These are phyloP conservation scores for Chlorophyllum brunneum DNA, from an alignment of 768 basidiomycete species.

Conservation along the genomic window DNA sequence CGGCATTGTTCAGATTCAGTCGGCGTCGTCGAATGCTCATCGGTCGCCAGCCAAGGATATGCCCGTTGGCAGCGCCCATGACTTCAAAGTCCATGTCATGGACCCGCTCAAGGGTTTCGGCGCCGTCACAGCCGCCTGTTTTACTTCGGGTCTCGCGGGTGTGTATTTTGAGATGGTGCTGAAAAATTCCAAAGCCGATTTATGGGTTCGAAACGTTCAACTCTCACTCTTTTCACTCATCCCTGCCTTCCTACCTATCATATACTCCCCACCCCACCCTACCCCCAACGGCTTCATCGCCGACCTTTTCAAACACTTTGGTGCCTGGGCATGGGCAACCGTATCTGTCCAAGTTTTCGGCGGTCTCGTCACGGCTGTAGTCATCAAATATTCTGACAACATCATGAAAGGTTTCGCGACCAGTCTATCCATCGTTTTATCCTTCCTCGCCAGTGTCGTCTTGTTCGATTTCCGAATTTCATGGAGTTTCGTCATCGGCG, in stretches of 20 bases:
- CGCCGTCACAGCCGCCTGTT: slow-evolving; percentile 87
- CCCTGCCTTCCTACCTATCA: slow-evolving; percentile 81
- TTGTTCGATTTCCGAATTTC: slow-evolving; percentile 92
- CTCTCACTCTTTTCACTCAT: slow-evolving; percentile 91
- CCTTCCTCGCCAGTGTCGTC: slow-evolving; percentile 89
- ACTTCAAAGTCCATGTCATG: slow-evolving; percentile 74
- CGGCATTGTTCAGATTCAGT: slow-evolving; percentile 92
- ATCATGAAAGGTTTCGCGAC: slow-evolving; percentile 98
- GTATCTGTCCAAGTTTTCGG: slow-evolving; percentile 89
- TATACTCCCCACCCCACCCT: slow-evolving; percentile 44
- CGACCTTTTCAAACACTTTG: slow-evolving; percentile 82
- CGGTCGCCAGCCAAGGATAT: slow-evolving; percentile 21
- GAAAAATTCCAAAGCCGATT: slow-evolving; percentile 82
- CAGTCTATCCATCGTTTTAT: slow-evolving; percentile 87
- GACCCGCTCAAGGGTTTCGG: slow-evolving; percentile 80
- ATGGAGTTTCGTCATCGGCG: slow-evolving; percentile 80
- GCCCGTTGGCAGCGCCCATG: slow-evolving; percentile 66
- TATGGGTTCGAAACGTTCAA: slow-evolving; percentile 97
- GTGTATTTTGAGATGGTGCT: slow-evolving; percentile 99
- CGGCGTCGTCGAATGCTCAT: slow-evolving; percentile 31
- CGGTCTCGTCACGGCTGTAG: slow-evolving; percentile 89
- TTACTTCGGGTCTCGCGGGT: slow-evolving; percentile 93
- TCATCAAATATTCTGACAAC: slow-evolving; percentile 97
- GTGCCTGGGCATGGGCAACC: slow-evolving; percentile 93
- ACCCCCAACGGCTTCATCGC: slow-evolving; percentile 46